Base-by-base conservation (phyloP, 352 stramenopile species). In the Pythium phragmiticola region DNA sequence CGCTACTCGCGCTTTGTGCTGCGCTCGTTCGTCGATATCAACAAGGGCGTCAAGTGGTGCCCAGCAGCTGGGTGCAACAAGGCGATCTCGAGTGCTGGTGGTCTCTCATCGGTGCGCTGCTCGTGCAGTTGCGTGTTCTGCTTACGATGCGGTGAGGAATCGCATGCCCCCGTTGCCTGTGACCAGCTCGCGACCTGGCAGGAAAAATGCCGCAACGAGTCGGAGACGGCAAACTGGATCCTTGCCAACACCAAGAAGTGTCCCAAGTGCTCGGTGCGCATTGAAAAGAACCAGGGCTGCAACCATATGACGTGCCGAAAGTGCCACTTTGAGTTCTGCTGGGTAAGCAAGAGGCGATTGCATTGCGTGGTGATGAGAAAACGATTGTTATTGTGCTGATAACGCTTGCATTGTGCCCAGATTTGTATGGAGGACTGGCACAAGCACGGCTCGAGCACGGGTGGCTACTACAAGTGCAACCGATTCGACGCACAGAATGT, bases 261-360 rank as follows among this genome's bases (percentile, higher is more conserved):
- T 77, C 98, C 98, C 12, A 99, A 99, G 76, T 99, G 98, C 78
- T 87, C 85, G 21, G 97, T 96, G 64, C 91, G 97, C 54, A 99
- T 99, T 73, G 97, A 99, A 77, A 99, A 99, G 80, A 99, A 99
- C 76, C 96, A 99, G 67, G 98, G 98, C 23, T 99, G 97, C 80
- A 99, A 99, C 77, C 97, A 99, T 87, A 99, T 99, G 94, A 98
- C 89, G 23, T 99, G 97, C 73, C 84, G 83, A 68, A 92, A 83
- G 63, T 95, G 87, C 67, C 85, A 72, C 41, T 90, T 96, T 74
- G 96, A 99, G 68, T 99, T 99, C 73, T 99, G 98, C 76, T 99
- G 98, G 97, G 74, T 82, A 63, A 34, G 71, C 65, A 16, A 37
- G 13, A 16, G 11, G 2, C 34, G 34, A 9, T 39, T n/a, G 2